phyloP scores from a whole-genome alignment of 139 green algal species.

The Chlamydomonas schloesseri region DNA sequence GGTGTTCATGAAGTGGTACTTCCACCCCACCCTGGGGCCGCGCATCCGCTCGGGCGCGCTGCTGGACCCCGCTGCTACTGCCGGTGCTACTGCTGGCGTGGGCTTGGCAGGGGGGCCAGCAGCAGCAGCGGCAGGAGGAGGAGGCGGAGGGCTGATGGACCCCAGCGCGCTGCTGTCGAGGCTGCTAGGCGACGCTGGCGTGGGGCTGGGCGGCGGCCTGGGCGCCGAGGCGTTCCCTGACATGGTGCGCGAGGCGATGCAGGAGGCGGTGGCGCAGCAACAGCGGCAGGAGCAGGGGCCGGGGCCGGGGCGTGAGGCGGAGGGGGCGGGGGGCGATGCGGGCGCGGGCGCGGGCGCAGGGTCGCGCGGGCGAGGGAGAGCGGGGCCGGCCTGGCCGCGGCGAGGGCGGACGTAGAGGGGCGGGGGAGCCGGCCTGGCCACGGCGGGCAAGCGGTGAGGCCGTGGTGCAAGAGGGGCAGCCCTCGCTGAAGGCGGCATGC shows the following conservation, averaged over 20 bases:
- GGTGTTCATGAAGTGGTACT: conserved; percentile 38
- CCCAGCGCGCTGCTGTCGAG: not conserved
- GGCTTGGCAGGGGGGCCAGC: not conserved
- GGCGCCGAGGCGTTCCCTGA: not conserved
- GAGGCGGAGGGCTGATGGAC: not conserved
- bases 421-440: too few species aligned
- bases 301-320: too few species aligned
- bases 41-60: conserved; percentile 12
- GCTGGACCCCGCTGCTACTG: not conserved
- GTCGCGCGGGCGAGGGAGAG: not conserved
- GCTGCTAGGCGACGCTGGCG: not conserved
- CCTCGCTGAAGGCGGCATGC: too few species aligned
- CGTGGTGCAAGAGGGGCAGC: too few species aligned
- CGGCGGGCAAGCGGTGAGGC: too few species aligned
- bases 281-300: not conserved
- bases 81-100: not conserved
- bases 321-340: too few species aligned
- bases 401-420: too few species aligned
- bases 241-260: conserved; percentile 7
- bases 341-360: too few species aligned
- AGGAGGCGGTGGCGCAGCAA: not conserved
- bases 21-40: conserved; percentile 39
- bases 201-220: not conserved
- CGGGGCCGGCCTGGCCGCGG: not conserved
- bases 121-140: not conserved